These are phyloP conservation scores for Xylariaceae sp. DNA, from an alignment of 2,329 filamentous ascomycete genomes.

Conservation along the genomic window DNA sequence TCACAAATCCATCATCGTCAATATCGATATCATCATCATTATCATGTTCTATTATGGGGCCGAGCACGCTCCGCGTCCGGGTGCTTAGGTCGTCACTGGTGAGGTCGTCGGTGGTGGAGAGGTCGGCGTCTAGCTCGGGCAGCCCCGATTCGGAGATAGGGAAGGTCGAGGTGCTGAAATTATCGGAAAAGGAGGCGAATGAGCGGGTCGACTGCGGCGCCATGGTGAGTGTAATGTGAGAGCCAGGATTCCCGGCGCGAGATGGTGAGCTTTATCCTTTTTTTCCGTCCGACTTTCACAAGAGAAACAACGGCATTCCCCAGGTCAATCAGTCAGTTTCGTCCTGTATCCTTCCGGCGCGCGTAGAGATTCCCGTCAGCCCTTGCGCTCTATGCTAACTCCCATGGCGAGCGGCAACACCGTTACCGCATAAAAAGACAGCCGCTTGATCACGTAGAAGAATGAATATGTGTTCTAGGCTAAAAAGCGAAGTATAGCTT, in stretches of 20 bases:
- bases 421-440: slow-evolving; percentile 13
- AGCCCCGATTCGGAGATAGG: slow-evolving; percentile 24
- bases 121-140: slow-evolving; percentile 28
- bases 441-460: not conserved
- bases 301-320: slow-evolving; percentile 15
- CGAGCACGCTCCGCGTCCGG: slow-evolving; percentile 25
- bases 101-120: slow-evolving; percentile 30
- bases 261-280: slow-evolving; percentile 8
- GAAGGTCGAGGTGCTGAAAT: slow-evolving; percentile 20
- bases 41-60: slow-evolving; percentile 22
- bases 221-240: slow-evolving; percentile 21
- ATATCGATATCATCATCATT: slow-evolving; percentile 5
- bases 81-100: slow-evolving; percentile 31
- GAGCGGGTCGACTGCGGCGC: slow-evolving; percentile 25
- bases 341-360: slow-evolving; percentile 18
- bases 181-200: slow-evolving; percentile 25
- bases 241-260: slow-evolving; percentile 9
- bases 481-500: not conserved
- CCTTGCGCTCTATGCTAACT: slow-evolving; percentile 19
- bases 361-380: slow-evolving; percentile 17
- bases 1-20: slow-evolving; percentile 21
- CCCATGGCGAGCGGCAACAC: slow-evolving; percentile 23
- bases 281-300: slow-evolving; percentile 7
- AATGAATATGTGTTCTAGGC: not conserved
- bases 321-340: not conserved